These are phyloP conservation scores for Theobroma cacao DNA, from an alignment of 345 rosid species.

Conservation along the genomic window DNA sequence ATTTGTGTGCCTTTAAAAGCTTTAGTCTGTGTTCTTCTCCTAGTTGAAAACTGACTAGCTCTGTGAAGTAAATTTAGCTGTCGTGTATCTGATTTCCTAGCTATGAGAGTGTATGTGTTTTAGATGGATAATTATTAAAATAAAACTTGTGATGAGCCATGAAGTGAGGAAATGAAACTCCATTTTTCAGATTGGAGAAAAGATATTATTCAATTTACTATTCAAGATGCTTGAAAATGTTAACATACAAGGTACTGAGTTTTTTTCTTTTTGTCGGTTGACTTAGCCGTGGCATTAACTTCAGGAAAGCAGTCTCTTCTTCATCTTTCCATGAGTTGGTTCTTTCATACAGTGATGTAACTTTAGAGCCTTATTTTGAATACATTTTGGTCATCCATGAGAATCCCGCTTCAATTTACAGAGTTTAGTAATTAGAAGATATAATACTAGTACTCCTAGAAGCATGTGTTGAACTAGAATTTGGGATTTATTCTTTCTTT, in stretches of 20 bases:
- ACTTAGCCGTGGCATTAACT: background rate
- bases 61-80: background rate
- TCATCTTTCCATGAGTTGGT: too few species aligned
- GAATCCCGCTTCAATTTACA: too few species aligned
- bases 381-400: too few species aligned
- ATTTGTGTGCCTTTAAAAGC: background rate
- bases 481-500: background rate
- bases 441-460: background rate
- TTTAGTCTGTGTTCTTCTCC: background rate
- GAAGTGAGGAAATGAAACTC: background rate
- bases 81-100: background rate
- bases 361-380: too few species aligned
- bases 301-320: background rate
- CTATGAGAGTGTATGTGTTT: background rate
- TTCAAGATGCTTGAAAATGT: background rate
- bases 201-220: background rate
- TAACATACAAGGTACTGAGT: background rate
- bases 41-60: background rate
- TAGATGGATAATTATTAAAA: background rate
- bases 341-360: too few species aligned
- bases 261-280: background rate
- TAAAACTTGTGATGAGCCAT: background rate
- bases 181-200: background rate
- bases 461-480: slow-evolving; percentile 1
- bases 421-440: background rate